Evolutionary conservation across 129 eudicot genomes (phyloP), one percentile per base, ranked within the genome.

Genomic region (Solidago caesia): DNA sequence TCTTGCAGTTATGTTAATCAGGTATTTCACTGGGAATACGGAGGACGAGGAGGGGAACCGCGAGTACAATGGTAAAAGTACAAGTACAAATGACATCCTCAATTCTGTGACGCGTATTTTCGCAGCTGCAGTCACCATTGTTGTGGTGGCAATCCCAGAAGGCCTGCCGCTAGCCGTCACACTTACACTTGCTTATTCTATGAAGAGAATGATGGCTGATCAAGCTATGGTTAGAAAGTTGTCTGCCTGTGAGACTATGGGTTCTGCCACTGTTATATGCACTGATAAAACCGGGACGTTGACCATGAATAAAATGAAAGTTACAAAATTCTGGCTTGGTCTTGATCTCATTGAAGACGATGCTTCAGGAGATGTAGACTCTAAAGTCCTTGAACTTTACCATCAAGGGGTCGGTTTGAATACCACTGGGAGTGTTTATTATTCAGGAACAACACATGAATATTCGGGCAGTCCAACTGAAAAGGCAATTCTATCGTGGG

Each of bases 401-500:
- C 75, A 77, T 70, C 91, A 89, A 80, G 96, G 89, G 60, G 83
- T 85, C 14, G 96, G 80, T 62, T 77, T 85, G 16, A 88, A 88
- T 69, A 88, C 95, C 6, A 88, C 95, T 2, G 90, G 91, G 6
- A 77, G 83, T 29, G 63, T 86, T 44, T 79, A 76, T 53, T 81
- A 73, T 60, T 70, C 87, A 21, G 78, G 82, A 44, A 71, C 75
- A 7, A 16, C 5, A 12, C 77, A 75, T 4, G 91, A 85, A 83
- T 79, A 76, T 61, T 86, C 84, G 0, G 96, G 91, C 13, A 86
- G 91, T 43, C 89, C 91, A 4, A 89, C 96, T 13, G 96, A 86
- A 75, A 89, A 89, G 39, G 96, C 96, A 4, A 80, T 89, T 51
- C 84, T 89, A 7, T 77, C 82, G 3, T 89, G 96, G 96, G 91